Conservation (phyloP, 257 asterid genomes). For the Striga asiatica region DNA sequence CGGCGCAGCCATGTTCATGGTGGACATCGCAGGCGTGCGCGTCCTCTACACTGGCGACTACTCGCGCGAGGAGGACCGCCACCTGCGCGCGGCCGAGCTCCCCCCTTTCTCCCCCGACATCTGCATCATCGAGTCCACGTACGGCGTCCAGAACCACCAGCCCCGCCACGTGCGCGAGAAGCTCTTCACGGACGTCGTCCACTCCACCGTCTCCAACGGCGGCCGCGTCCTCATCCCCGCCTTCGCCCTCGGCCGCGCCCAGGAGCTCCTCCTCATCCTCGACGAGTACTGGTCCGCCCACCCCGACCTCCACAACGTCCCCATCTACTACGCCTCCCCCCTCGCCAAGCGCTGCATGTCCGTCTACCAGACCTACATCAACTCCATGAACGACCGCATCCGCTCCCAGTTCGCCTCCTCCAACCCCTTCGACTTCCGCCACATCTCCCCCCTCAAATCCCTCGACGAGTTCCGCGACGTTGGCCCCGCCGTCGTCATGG, state of each 20-base stretch:
- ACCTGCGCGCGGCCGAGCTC: conserved; percentile 94
- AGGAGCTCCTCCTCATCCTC: conserved; percentile 83
- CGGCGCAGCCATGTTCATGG: conserved; percentile 99
- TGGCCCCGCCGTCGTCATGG: conserved; percentile 95
- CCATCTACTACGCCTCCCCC: conserved; percentile 94
- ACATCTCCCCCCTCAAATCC: conserved; percentile 75
- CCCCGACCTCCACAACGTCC: conserved; percentile 72
- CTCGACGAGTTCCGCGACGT: conserved; percentile 73
- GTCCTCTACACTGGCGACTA: conserved; percentile 97
- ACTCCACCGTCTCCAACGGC: conserved; percentile 69
- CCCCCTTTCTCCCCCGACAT: conserved; percentile 91
- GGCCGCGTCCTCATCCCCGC: conserved; percentile 96
- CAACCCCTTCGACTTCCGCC: conserved; percentile 85
- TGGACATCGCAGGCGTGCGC: conserved; percentile 94
- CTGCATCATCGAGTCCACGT: conserved; percentile 94
- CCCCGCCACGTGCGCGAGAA: conserved; percentile 79
- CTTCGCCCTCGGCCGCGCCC: conserved; percentile 94
- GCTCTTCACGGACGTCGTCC: conserved; percentile 83
- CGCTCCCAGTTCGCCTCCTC: conserved; percentile 59
- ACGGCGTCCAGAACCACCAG: conserved; percentile 88
- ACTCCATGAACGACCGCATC: conserved; percentile 88
- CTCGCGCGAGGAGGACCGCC: conserved; percentile 95
- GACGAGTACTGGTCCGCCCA: conserved; percentile 95
- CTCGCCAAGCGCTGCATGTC: conserved; percentile 96
- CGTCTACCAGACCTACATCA: conserved; percentile 88